Evolutionary conservation across 345 rosid genomes (phyloP), one percentile per base, ranked within the genome.

Genomic region (Capsella bursapastoris): DNA sequence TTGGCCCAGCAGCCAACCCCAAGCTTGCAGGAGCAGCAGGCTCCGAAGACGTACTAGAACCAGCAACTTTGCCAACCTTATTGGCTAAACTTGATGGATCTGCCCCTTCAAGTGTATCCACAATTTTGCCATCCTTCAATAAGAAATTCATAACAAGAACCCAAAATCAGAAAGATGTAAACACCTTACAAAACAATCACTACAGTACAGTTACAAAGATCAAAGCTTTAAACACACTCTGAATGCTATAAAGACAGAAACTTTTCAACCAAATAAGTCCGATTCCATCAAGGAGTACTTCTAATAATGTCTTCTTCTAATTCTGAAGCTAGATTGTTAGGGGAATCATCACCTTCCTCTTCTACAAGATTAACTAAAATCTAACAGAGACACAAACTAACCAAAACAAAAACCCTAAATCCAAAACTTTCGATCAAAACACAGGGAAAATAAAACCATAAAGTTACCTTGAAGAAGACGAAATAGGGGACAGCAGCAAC

Each of bases 21-120:
- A 92, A 89, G 85, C 99, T 96, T 63, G 99, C 96, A 64, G 98
- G 99, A 74, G 97, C 93, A 9, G 99, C 97, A 80, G 99, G 87
- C 67, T 86, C 92, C 29, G 82, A 83, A 58, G 89, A 78, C 29
- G 83, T 86, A 63, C 80, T 82, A 8, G 85, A 82, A 15, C 95
- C 95, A 1, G 90, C 86, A 56, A 90, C 78, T 83, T 85, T 89
- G 38, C 95, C 86, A 47, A 96, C 91, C 80, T 90, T 96, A 82
- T 89, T 92, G n/a, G 98, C 97, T 82, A 96, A 85, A 76, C 90
- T 81, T 45, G 99, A 89, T 29, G 99, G 98, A 76, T 96, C 94
- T 58, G 98, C 97, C 41, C 99, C 99, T 68, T 89, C 99, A 84
- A 96, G 83, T 56, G 83, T 84, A 81, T 92, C 98, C 44, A 87